Conservation (phyloP, 1,284 basidiomycete species). For the Anthracocystis setariae region DNA sequence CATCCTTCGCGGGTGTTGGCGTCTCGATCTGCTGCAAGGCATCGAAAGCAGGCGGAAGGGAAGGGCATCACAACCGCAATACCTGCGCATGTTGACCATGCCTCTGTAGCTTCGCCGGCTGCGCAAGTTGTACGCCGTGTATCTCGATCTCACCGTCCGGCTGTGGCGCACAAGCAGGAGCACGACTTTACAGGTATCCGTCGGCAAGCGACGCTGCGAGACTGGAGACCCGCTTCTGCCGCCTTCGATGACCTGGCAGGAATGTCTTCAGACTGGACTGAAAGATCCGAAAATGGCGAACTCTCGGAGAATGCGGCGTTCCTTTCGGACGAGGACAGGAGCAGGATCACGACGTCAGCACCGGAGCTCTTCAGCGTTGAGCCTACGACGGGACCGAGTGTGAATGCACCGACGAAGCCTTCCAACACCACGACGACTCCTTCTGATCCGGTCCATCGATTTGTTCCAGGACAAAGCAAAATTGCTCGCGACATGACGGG, state of each 20-base stretch:
- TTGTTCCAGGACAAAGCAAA: neutral
- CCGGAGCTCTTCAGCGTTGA: constrained; percentile 15
- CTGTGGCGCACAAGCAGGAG: constrained; percentile 4
- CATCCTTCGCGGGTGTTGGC: neutral
- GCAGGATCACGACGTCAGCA: constrained; percentile 3
- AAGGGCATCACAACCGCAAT: neutral
- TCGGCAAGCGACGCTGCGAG: constrained; percentile 7
- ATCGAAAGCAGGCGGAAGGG: neutral
- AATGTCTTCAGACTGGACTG: constrained; percentile 53
- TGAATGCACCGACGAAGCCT: neutral
- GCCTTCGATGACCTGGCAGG: constrained; percentile 31
- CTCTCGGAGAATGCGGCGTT: constrained; percentile 26
- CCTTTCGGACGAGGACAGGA: constrained; percentile 28
- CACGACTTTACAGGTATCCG: constrained; percentile 1
- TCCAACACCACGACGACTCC: neutral
- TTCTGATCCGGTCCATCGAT: neutral
- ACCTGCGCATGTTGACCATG: neutral
- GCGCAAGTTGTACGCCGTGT: neutral
- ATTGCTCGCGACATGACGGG: neutral
- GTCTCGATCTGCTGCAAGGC: constrained; percentile 1
- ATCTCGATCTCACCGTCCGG: constrained; percentile 15
- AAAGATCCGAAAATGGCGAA: constrained; percentile 47
- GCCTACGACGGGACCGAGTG: neutral
- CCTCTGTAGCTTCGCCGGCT: neutral
- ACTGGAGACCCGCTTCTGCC: neutral